phyloP scores from a whole-genome alignment of 2,329 filamentous ascomycete genomes.

The Arthrobotrys musiformis region DNA sequence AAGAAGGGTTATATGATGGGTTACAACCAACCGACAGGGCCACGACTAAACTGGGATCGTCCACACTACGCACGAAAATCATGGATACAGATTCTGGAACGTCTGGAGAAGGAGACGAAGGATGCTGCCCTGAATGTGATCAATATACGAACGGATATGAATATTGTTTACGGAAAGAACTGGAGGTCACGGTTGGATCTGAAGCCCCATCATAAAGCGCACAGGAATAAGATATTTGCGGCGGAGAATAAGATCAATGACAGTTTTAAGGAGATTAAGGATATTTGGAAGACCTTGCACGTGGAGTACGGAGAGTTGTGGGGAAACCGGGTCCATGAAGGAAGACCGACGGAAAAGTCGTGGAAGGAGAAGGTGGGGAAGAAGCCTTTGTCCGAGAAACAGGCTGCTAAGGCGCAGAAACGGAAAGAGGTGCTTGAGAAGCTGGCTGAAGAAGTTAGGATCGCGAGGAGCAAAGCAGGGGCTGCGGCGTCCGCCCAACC shows the following conservation, averaged over 20 bases:
- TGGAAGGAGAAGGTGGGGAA: constrained; percentile 2
- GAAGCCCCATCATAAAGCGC: background rate
- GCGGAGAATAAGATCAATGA: background rate
- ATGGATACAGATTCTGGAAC: constrained; percentile 6
- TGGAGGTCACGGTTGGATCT: constrained; percentile 12
- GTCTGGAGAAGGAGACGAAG: background rate
- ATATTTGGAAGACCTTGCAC: constrained; percentile 8
- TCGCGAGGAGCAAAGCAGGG: background rate
- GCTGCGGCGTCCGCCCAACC: background rate
- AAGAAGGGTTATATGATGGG: constrained; percentile 10
- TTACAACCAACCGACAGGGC: background rate
- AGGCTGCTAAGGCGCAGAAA: background rate
- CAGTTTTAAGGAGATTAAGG: constrained; percentile 2
- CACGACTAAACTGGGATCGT: constrained; percentile 6
- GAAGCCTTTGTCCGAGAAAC: constrained; percentile 3
- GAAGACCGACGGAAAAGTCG: background rate
- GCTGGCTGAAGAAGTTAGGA: background rate
- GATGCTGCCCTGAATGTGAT: background rate
- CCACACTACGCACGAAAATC: constrained; percentile 7
- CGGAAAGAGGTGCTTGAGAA: background rate
- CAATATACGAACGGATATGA: background rate
- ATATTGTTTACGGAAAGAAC: background rate
- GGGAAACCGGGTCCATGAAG: background rate
- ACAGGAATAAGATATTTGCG: background rate
- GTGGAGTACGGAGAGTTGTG: background rate